A percentile compares a stretch with the other conserved stretches of the same genome.
These are phyloP conservation scores for Bryoerythrophyllum caledonicum DNA, from an alignment of 225 moss, liverwort and hornwort species.

Conservation along the genomic window DNA sequence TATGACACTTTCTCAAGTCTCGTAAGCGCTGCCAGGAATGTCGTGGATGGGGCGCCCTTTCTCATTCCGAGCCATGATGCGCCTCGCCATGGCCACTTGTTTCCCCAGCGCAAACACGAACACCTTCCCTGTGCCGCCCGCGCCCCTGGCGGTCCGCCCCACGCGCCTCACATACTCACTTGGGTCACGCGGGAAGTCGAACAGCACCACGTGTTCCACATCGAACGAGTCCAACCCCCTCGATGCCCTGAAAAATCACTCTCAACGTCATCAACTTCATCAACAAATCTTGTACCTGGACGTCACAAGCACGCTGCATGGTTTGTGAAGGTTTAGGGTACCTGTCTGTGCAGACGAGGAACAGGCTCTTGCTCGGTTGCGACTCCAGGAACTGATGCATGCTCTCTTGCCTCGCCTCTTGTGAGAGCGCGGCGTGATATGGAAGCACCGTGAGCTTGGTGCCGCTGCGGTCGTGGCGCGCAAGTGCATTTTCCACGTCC, in stretches of 20 bases:
- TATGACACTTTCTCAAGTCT: constrained; percentile 27
- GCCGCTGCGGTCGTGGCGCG: constrained; percentile 75
- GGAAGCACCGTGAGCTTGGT: constrained; percentile 80
- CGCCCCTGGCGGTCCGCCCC: constrained; percentile 93
- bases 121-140: constrained; percentile 94
- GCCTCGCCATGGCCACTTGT: constrained; percentile 88
- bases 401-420: constrained; percentile 81
- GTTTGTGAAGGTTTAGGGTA: constrained; percentile 16
- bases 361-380: constrained; percentile 63
- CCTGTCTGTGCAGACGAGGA: constrained; percentile 99
- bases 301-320: too few species aligned
- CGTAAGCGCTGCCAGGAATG: constrained; percentile 79
- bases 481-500: constrained; percentile 89
- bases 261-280: not conserved
- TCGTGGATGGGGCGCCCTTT: constrained; percentile 93
- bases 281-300: not conserved
- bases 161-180: constrained; percentile 96
- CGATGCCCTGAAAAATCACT: constrained; percentile 53
- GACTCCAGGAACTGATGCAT: constrained; percentile 86
- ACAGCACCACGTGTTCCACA: constrained; percentile 94
- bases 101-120: constrained; percentile 93
- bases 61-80: constrained; percentile 93
- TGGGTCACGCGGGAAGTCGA: constrained; percentile 95
- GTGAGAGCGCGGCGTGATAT: constrained; percentile 92
- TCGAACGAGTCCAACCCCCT: constrained; percentile 96